phyloP scores from a whole-genome alignment of 2,329 filamentous ascomycete genomes.

The Cercospora nicotianae region DNA sequence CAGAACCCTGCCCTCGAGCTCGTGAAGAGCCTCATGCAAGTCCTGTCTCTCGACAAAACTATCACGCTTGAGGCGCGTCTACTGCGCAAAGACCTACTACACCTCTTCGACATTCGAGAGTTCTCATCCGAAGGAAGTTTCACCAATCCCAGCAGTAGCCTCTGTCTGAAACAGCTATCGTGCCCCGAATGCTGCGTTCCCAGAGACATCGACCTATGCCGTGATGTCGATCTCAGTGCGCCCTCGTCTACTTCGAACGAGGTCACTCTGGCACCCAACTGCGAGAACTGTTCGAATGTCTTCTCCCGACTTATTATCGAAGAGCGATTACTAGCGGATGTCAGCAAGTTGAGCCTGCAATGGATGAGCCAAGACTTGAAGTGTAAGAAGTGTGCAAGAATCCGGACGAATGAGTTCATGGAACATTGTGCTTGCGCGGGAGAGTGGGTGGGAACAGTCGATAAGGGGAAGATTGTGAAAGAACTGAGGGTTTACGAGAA shows the following conservation, averaged over 20 bases:
- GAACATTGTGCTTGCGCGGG: constrained; percentile 95
- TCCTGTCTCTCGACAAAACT: constrained; percentile 85
- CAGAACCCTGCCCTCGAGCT: constrained; percentile 82
- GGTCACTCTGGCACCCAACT: constrained; percentile 45
- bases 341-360: constrained; percentile 71
- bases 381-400: constrained; percentile 66
- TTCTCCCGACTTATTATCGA: constrained; percentile 81
- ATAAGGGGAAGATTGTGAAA: constrained; percentile 64
- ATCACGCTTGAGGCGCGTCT: constrained; percentile 85
- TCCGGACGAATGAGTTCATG: constrained; percentile 89
- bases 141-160: constrained; percentile 74
- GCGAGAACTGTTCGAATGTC: constrained; percentile 66
- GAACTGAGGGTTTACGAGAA: constrained; percentile 68
- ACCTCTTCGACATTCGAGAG: constrained; percentile 90
- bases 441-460: constrained; percentile 72
- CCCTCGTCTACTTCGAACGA: constrained; percentile 20
- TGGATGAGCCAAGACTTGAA: constrained; percentile 91
- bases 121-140: constrained; percentile 89
- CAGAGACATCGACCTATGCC: constrained; percentile 86
- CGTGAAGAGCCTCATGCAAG: constrained; percentile 89
- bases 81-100: constrained; percentile 82
- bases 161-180: constrained; percentile 72
- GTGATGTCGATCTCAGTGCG: constrained; percentile 74
- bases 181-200: constrained; percentile 90
- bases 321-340: constrained; percentile 73